Base-by-base conservation (phyloP, 345 rosid species). In the Gossypium rotundifolium region DNA sequence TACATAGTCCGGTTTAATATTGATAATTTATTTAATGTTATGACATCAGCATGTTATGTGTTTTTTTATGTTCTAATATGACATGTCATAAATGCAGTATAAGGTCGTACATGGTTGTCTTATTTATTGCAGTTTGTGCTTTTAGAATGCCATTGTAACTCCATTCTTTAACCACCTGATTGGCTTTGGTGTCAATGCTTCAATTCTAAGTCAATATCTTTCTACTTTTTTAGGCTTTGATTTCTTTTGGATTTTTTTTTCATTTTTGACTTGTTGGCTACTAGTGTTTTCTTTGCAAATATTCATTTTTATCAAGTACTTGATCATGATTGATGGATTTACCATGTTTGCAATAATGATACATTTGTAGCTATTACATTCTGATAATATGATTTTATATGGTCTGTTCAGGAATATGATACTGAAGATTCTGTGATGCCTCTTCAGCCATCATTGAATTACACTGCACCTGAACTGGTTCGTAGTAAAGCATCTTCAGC, bases 401-500 rank as follows among this genome's bases (percentile, higher is more conserved):
- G 76, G 70, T 23, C 63, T 51, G 7, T 65, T 71, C 86, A 95
- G 99, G 99, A 95, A 79, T 95, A 95, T 82, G 98, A 95, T 67
- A 90, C 85, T n/a, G 99, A 95, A 83, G 98, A 95, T 83, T 91
- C 97, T 57, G 60, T 91, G 3, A 81, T 95, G 78, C 99, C 98
- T 55, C 91, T 95, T 72, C 97, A 95, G 82, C 99, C 99, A 70
- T 88, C 91, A 27, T 77, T 93, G 61, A 95, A 95, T 83, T 95
- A 95, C 77, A 84, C 97, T 53, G 99, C 98, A 70, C 99, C 99
- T 68, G 99, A 95, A 81, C 85, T 95, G 79, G 84, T 90, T 78
- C 87, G 91, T 46, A 88, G 92, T 85, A 87, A 87, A 80, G 73
- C 78, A 65, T 83, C 94, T 77, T 86, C 98, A 74, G 88, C 79